A percentile compares a stretch with the other conserved stretches of the same genome.
Evolutionary conservation across 1,284 basidiomycete genomes (phyloP).

Genomic region (Xerocomus minutiporus): DNA sequence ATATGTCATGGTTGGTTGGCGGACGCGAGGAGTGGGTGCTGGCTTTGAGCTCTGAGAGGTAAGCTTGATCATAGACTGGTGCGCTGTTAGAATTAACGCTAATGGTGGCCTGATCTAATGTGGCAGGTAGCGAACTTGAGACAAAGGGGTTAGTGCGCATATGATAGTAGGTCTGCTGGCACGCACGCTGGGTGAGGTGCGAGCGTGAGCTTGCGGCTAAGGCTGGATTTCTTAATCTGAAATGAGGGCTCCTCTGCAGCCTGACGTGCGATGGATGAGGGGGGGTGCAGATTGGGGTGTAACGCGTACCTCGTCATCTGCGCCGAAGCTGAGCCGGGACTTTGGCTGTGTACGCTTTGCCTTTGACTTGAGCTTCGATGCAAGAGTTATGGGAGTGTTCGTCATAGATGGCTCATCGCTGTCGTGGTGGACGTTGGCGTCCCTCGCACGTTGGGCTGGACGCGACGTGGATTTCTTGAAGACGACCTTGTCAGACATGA

Average conservation of each 20-base stretch:
- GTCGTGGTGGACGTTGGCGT: constrained; percentile 37
- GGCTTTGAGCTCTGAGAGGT: constrained; percentile 81
- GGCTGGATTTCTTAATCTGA: constrained; percentile 70
- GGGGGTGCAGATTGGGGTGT: constrained; percentile 16
- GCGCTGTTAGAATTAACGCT: constrained; percentile 41
- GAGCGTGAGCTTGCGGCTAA: constrained; percentile 62
- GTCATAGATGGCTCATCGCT: constrained; percentile 19
- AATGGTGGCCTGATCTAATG: constrained; percentile 51
- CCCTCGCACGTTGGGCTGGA: constrained; percentile 46
- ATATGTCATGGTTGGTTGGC: constrained; percentile 35
- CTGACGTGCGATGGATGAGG: constrained; percentile 33
- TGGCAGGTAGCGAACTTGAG: constrained; percentile 35
- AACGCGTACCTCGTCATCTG: constrained; percentile 64
- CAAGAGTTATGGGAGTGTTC: constrained; percentile 54
- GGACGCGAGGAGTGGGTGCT: constrained; percentile 65
- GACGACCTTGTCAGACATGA: constrained; percentile 30
- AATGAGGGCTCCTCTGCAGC: constrained; percentile 59
- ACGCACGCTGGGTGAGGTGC: constrained; percentile 48
- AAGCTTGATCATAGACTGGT: constrained; percentile 71
- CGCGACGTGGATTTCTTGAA: constrained; percentile 61
- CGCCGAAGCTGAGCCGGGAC: constrained; percentile 78
- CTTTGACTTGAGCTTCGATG: constrained; percentile 65
- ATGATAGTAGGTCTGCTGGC: constrained; percentile 19
- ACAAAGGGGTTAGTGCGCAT: constrained; percentile 7
- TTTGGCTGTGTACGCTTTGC: constrained; percentile 59